Evolutionary conservation across 2,329 filamentous ascomycete genomes (phyloP).

Genomic region (Cytospora chrysosperma): DNA sequence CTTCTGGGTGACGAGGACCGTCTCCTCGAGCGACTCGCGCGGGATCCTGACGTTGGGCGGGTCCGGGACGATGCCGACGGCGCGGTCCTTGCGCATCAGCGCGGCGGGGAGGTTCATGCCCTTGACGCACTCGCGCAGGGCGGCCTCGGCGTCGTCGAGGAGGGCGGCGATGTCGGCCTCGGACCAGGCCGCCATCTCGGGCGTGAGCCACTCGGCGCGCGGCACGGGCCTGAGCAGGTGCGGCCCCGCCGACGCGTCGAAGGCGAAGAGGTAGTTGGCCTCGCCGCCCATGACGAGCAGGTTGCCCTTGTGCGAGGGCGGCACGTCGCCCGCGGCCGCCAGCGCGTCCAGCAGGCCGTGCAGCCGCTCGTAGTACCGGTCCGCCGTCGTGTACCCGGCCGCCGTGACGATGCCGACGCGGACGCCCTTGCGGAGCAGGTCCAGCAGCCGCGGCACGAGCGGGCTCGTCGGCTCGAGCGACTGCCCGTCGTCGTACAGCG

Average conservation of each 20-base stretch:
- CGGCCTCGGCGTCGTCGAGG: conserved; percentile 85
- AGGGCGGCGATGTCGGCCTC: conserved; percentile 74
- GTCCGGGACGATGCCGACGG: conserved; percentile 73
- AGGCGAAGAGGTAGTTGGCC: conserved; percentile 91
- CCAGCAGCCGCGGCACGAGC: conserved; percentile 66
- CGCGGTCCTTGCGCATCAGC: conserved; percentile 84
- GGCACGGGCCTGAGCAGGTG: conserved; percentile 69
- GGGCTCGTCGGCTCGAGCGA: conserved; percentile 74
- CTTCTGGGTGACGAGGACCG: conserved; percentile 90
- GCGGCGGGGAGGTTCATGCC: conserved; percentile 77
- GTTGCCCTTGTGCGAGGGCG: conserved; percentile 67
- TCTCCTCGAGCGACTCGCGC: conserved; percentile 91
- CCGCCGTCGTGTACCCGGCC: conserved; percentile 86
- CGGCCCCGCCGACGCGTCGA: conserved; percentile 57
- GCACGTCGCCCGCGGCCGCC: conserved; percentile 56
- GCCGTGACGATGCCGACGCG: conserved; percentile 95
- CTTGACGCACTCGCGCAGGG: conserved; percentile 76
- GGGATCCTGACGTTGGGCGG: conserved; percentile 65
- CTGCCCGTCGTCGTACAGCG: conserved; percentile 87
- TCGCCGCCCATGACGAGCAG: conserved; percentile 94
- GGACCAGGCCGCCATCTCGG: conserved; percentile 75
- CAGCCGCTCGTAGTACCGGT: conserved; percentile 82
- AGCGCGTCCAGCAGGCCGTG: conserved; percentile 84
- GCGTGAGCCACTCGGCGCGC: conserved; percentile 68
- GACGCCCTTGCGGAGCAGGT: conserved; percentile 73